Percentiles rank a stretch among this genome's conserved stretches.
Conservation (phyloP, 2,329 filamentous ascomycete species). For the Aspergillus alliaceus region DNA sequence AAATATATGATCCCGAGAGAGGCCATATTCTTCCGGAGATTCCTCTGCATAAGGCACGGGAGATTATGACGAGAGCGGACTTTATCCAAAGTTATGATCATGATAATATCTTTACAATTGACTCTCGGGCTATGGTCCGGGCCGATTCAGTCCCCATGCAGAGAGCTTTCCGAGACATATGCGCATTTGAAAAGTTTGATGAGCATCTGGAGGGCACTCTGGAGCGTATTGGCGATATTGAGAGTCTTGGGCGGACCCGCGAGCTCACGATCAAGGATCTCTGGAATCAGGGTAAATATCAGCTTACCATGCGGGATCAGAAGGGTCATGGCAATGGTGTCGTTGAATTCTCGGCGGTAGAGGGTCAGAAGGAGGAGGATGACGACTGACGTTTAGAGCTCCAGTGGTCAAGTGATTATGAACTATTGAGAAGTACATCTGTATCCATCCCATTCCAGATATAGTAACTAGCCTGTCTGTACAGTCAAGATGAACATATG, state of each 20-base stretch:
- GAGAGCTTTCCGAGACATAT: slow-evolving; percentile 83
- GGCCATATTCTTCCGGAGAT: slow-evolving; percentile 80
- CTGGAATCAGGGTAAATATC: slow-evolving; percentile 79
- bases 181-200: slow-evolving; percentile 72
- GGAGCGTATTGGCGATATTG: slow-evolving; percentile 85
- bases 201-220: slow-evolving; percentile 79
- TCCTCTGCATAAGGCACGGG: slow-evolving; percentile 76
- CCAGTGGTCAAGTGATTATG: background rate
- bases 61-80: slow-evolving; percentile 94
- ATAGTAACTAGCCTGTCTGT: slow-evolving; percentile 7
- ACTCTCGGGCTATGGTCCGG: slow-evolving; percentile 79
- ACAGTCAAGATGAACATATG: background rate
- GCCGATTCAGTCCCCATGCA: slow-evolving; percentile 97
- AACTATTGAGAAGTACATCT: background rate
- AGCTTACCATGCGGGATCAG: slow-evolving; percentile 54
- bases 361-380: slow-evolving; percentile 34
- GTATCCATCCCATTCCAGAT: background rate
- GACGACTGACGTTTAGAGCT: slow-evolving; percentile 21
- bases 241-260: slow-evolving; percentile 87
- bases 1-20: slow-evolving; percentile 62
- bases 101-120: slow-evolving; percentile 93
- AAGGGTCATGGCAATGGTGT: slow-evolving; percentile 49
- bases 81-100: slow-evolving; percentile 93
- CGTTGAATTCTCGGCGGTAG: slow-evolving; percentile 48
- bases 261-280: slow-evolving; percentile 95